Conservation (phyloP, 1,139 yeast species). For the Geotrichum bryndzae region DNA sequence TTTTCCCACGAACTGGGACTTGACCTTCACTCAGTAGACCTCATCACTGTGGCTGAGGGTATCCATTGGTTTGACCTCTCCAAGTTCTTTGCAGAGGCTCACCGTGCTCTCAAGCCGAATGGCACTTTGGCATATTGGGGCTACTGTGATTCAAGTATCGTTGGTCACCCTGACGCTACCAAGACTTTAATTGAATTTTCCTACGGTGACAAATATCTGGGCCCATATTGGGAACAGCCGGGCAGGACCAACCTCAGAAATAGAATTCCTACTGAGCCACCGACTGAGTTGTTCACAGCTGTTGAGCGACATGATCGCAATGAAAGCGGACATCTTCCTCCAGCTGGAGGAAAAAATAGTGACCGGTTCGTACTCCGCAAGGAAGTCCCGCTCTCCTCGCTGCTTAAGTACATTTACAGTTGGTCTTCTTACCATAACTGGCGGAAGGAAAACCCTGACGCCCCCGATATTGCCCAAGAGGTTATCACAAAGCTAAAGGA, state of each 20-base stretch:
- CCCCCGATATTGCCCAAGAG: constrained; percentile 32
- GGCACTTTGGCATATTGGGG: constrained; percentile 77
- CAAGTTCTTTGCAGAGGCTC: constrained; percentile 46
- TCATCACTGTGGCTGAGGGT: constrained; percentile 72
- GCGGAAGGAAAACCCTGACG: constrained; percentile 40
- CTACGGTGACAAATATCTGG: constrained; percentile 47
- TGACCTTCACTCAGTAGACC: constrained; percentile 41
- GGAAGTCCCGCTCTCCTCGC: constrained; percentile 36
- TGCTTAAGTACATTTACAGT: constrained; percentile 36
- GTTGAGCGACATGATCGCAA: constrained; percentile 32
- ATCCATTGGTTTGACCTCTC: constrained; percentile 70
- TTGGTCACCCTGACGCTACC: constrained; percentile 41
- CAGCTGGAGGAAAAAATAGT: neutral
- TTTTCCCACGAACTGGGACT: constrained; percentile 9
- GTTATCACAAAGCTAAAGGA: constrained; percentile 43
- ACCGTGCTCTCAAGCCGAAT: constrained; percentile 46
- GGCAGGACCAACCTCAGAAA: constrained; percentile 51
- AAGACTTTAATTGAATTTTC: constrained; percentile 39
- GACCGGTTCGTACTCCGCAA: constrained; percentile 4
- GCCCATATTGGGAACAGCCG: constrained; percentile 71
- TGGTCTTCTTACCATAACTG: constrained; percentile 62
- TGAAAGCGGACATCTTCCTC: constrained; percentile 28
- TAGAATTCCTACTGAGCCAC: constrained; percentile 39
- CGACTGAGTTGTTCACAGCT: constrained; percentile 40
- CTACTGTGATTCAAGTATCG: constrained; percentile 59